Percentiles rank a stretch among this genome's conserved stretches.
phyloP scores from a whole-genome alignment of 805 yeast genomes.

The Candida glaebosa region DNA sequence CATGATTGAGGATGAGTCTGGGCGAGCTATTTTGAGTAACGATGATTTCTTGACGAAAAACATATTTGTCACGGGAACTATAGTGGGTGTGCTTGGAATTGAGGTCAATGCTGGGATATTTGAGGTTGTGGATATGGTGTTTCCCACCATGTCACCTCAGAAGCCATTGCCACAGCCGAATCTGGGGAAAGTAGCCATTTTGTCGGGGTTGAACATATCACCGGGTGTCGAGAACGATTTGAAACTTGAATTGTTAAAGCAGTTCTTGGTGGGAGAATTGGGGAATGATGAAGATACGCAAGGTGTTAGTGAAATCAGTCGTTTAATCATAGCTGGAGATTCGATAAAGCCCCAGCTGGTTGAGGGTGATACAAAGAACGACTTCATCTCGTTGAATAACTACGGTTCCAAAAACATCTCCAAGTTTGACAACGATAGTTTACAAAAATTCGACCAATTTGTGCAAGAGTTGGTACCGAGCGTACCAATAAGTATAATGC shows the following conservation, averaged over 20 bases:
- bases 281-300: conserved; percentile 29
- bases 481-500: conserved; percentile 73
- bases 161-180: conserved; percentile 17
- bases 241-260: conserved; percentile 57
- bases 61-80: conserved; percentile 83
- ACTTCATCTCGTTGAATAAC: conserved; percentile 36
- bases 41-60: conserved; percentile 52
- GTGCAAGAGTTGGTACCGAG: conserved; percentile 53
- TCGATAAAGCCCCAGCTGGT: conserved; percentile 42
- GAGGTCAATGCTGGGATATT: conserved; percentile 82
- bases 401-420: conserved; percentile 54
- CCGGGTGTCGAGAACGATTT: conserved; percentile 42
- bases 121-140: conserved; percentile 74
- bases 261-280: conserved; percentile 71
- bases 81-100: conserved; percentile 82
- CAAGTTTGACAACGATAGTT: conserved; percentile 45
- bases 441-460: conserved; percentile 57
- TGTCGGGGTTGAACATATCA: conserved; percentile 70
- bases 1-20: conserved; percentile 89
- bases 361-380: conserved; percentile 18
- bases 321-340: conserved; percentile 72
- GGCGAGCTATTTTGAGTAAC: conserved; percentile 69
- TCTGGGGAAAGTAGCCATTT: conserved; percentile 57
- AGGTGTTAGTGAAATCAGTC: conserved; percentile 32
- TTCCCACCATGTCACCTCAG: conserved; percentile 66